phyloP scores from a whole-genome alignment of 495 filamentous ascomycete genomes.

The Daldinia loculata region DNA sequence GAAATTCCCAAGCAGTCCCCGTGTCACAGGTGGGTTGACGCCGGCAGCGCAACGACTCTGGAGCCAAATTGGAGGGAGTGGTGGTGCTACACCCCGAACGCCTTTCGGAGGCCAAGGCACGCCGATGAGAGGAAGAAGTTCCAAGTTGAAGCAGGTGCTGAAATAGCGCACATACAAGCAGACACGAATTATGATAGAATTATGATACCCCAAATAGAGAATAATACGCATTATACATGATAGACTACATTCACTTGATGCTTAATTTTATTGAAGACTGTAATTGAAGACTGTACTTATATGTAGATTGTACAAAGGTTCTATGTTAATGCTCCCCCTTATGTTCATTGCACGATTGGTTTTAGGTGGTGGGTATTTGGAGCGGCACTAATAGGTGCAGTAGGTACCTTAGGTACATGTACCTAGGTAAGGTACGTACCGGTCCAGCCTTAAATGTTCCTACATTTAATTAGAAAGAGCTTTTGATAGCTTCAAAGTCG shows the following conservation, averaged over 20 bases:
- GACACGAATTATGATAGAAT: conserved; percentile 17
- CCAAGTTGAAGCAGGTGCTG: conserved; percentile 42
- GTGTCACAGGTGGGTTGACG: conserved; percentile 68
- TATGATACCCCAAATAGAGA: conserved; percentile 32
- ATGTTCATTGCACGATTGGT: background rate
- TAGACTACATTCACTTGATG: too few relatives aligned
- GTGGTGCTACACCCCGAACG: conserved; percentile 57
- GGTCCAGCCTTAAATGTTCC: conserved; percentile 9
- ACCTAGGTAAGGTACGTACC: conserved; percentile 23
- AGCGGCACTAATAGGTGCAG: background rate
- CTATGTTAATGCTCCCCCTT: background rate
- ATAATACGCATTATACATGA: conserved; percentile 1
- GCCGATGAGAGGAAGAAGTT: conserved; percentile 47
- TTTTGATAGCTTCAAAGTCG: conserved; percentile 37
- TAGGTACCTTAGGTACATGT: too few relatives aligned
- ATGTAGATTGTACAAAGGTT: background rate
- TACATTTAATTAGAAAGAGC: conserved; percentile 14
- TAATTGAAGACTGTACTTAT: background rate
- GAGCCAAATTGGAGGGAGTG: conserved; percentile 67
- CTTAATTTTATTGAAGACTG: too few relatives aligned
- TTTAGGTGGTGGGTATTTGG: background rate
- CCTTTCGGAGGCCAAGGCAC: conserved; percentile 55
- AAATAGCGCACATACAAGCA: conserved; percentile 21
- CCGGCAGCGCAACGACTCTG: conserved; percentile 85
- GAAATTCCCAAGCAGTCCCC: conserved; percentile 79